Percentiles rank a stretch among this genome's conserved stretches.
phyloP scores from a whole-genome alignment of 345 rosid species.

The Iberis pinnata region DNA sequence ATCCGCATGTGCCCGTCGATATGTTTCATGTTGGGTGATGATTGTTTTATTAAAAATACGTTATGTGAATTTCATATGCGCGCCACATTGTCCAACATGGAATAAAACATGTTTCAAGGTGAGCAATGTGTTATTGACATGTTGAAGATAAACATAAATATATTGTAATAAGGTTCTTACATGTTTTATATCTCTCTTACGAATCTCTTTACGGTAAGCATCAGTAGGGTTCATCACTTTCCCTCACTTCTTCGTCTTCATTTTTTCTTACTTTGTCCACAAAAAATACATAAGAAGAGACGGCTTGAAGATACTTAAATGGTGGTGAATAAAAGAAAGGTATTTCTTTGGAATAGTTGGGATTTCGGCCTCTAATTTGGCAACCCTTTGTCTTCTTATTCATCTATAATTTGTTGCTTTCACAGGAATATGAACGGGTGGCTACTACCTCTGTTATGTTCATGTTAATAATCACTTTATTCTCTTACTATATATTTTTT shows the following conservation, averaged over 20 bases:
- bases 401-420: conserved; percentile 2
- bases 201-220: conserved; percentile 93
- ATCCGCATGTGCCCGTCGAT: too few relatives aligned
- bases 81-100: too few relatives aligned
- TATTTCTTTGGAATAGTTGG: conserved; percentile 19
- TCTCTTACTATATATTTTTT: conserved; percentile 3
- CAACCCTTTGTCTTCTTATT: conserved; percentile 2
- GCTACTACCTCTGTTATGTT: conserved; percentile 90
- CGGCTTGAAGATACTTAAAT: conserved; percentile 98
- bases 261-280: too few relatives aligned
- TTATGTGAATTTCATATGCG: too few relatives aligned
- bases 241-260: conserved; percentile 99
- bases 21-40: too few relatives aligned
- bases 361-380: conserved; percentile 2
- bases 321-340: conserved; percentile 90
- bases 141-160: too few relatives aligned
- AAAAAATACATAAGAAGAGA: conserved; percentile 95
- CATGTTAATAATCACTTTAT: conserved; percentile 40
- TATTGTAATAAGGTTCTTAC: too few relatives aligned
- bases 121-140: too few relatives aligned
- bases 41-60: too few relatives aligned
- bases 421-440: conserved; percentile 86
- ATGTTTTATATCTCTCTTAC: conserved; percentile 90
- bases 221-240: conserved; percentile 99
- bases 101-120: too few relatives aligned